Evolutionary conservation across 805 yeast genomes (phyloP), one percentile per base, ranked within the genome.

Genomic region (Sporopachydermia lactativora): DNA sequence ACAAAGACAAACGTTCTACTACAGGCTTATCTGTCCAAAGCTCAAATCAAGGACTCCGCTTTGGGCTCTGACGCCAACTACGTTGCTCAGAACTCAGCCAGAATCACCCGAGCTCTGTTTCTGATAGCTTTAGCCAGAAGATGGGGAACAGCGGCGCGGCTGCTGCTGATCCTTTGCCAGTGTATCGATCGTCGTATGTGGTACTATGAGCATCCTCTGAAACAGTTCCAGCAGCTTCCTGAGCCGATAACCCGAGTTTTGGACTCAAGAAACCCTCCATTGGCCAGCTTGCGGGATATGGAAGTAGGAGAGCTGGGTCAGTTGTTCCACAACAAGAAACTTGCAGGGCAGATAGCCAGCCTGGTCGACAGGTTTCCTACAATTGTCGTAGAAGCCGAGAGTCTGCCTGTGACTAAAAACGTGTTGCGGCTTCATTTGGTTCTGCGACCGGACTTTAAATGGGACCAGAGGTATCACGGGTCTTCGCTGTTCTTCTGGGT

Each of bases 1-100:
- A 92, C 89, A 14, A 92, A 92, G 55, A 81, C 96, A 0, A 88
- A 89, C 49, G 72, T 86, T 37, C 66, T 94, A 36, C 60, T 92
- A 15, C 99, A 92, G 57, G 78, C 96, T 0, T 94, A 70, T 55
- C 81, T 92, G 19, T 85, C 96, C 0, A 75, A 77, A 43, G 75
- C 85, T 1, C 50, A 57, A 6, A 72, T 88, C 31, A 73, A 70
- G 43, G 95, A 85, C 43, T 76, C 95, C 3, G 81, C 98, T 0
- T 63, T 92, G 43, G 65, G 73, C 2, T 84, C 96, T 0, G 98
- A 92, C 58, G 69, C 83, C 39, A 81, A 84, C 46, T 92, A 92
- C 55, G 94, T 92, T 42, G 96, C 97, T 1, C 98, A 92, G 52
- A 92, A 92, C 52, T 73, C 96, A 3, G 85, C 89, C 1, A 77